Percentiles rank a stretch among this genome's conserved stretches.
Evolutionary conservation across 805 yeast species (phyloP).

Genomic region (Metschnikowia noctiluminum): DNA sequence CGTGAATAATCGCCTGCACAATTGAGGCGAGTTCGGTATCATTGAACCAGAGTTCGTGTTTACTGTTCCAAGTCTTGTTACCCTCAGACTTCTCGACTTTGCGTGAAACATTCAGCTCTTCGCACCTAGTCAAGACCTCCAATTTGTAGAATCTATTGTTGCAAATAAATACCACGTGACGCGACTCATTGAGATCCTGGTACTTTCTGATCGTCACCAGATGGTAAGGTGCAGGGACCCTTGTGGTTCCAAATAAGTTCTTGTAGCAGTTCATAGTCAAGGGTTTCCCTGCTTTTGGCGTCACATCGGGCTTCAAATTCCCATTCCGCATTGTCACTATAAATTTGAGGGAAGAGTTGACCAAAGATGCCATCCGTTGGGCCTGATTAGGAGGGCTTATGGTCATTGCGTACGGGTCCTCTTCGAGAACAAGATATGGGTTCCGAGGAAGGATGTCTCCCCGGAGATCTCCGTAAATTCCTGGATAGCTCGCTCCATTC

Average conservation of each 20-base stretch:
- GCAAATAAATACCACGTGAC: conserved; percentile 49
- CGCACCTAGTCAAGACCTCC: conserved; percentile 42
- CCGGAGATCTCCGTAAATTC: conserved; percentile 58
- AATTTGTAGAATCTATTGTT: conserved; percentile 49
- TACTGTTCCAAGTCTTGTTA: not conserved
- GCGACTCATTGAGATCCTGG: conserved; percentile 31
- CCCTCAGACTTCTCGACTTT: no score
- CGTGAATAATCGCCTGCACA: conserved; percentile 42
- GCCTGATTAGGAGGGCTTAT: conserved; percentile 62
- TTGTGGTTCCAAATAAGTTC: conserved; percentile 67
- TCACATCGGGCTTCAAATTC: conserved; percentile 53
- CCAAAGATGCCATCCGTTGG: conserved; percentile 63
- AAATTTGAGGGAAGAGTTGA: conserved; percentile 65
- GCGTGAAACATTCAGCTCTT: conserved; percentile 18
- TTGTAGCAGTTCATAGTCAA: conserved; percentile 67
- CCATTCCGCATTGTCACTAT: conserved; percentile 55
- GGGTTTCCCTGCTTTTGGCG: conserved; percentile 48
- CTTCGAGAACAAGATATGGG: conserved; percentile 71
- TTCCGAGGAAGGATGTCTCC: conserved; percentile 73
- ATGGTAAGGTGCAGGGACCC: conserved; percentile 37
- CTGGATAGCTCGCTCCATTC: conserved; percentile 48
- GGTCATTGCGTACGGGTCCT: conserved; percentile 61
- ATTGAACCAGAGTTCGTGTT: conserved; percentile 48
- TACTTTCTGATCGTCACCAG: conserved; percentile 40
- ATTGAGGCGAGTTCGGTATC: conserved; percentile 49